Evolutionary conservation across 805 yeast genomes (phyloP), one percentile per base, ranked within the genome.

Genomic region (Suhomyces sp.): DNA sequence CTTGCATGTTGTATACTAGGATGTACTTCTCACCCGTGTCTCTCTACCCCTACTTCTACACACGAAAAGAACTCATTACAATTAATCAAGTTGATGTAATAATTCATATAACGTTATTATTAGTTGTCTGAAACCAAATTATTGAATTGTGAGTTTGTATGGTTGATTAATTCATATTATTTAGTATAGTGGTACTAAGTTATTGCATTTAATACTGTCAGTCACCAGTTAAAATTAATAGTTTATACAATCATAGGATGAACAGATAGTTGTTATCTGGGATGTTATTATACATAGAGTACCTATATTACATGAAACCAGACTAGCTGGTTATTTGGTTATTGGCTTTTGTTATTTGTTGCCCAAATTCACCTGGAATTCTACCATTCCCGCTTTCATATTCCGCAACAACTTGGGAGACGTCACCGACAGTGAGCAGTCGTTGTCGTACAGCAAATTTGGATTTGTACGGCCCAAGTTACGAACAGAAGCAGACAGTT

Each of bases 331-430:
- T 9, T 22, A 36, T 12, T 29, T 19, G 19, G 19, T 19, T 19
- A 19, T 19, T 19, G 19, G 19, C 3, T 19, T 2, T 19, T n/a
- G 36, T 33, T 33, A 33, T 13, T 35, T 47, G 23, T 54, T 54
- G 24, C 38, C 38, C 48, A 54, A 47, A 41, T 54, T 22, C 36
- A 58, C 50, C 53, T 58, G 61, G 50, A 57, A 57, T 50, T 57
- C 57, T 5, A 54, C 48, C 58, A 57, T 47, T 9, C 60, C 60
- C 15, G 58, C 55, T 41, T 53, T 49, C 60, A 57, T 57, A 26
- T 46, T 57, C 45, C 53, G 47, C 47, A 54, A 47, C 15, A 45
- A 12, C 38, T 44, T n/a, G 17, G 53, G 53, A n/a, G 53, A 50
- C 13, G 19, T 40, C n/a, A 45, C 51, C n/a, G 23, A 15, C 22